These are phyloP conservation scores for Sindora glabra DNA, from an alignment of 306 rosid genomes.

Conservation along the genomic window DNA sequence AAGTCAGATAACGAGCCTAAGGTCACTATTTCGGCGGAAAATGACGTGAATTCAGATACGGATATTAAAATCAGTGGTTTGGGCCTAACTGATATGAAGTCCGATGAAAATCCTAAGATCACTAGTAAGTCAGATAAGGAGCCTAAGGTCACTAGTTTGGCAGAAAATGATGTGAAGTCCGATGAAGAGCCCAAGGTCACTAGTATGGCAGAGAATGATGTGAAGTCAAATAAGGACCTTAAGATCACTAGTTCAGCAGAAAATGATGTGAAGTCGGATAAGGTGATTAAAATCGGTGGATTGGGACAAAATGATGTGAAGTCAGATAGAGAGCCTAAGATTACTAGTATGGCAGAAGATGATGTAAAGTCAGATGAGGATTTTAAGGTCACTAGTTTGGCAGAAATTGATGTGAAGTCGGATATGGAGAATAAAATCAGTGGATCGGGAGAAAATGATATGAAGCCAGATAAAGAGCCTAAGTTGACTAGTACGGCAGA, in stretches of 20 bases:
- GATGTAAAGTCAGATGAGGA: conserved; percentile 1
- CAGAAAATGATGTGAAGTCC: conserved; percentile 11
- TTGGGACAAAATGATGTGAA: neutral
- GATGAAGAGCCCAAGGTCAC: conserved; percentile 26
- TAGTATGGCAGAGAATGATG: neutral
- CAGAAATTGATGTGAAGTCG: conserved; percentile 10
- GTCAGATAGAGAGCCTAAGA: conserved; percentile 13
- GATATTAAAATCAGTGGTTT: neutral
- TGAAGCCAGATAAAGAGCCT: neutral
- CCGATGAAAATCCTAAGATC: conserved; percentile 26
- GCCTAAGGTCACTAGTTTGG: neutral
- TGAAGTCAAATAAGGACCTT: neutral
- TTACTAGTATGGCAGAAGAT: neutral
- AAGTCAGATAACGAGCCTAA: neutral
- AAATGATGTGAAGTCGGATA: neutral
- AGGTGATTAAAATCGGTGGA: conserved; percentile 13
- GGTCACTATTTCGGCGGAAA: neutral
- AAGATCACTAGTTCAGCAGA: neutral
- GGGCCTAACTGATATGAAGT: conserved; percentile 1
- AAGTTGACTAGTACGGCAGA: neutral
- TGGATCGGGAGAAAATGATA: neutral
- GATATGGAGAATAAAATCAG: conserved; percentile 25
- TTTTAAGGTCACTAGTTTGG: neutral
- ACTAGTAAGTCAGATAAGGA: neutral
- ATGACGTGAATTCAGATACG: neutral